Conservation (phyloP, 495 filamentous ascomycete species). For the Neurospora sp. region DNA sequence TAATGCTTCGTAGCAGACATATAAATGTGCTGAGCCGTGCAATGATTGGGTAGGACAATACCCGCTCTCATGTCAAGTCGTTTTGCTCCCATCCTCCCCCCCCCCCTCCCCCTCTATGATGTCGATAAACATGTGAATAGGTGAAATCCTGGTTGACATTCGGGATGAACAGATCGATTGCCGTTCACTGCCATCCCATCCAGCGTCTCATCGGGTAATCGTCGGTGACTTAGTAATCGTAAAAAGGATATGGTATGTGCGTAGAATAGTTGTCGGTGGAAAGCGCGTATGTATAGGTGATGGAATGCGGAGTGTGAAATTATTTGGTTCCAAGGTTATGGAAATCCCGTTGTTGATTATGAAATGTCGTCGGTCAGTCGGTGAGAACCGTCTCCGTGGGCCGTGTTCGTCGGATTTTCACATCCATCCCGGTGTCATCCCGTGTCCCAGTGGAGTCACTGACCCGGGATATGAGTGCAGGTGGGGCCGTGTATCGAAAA, state of each 20-base stretch:
- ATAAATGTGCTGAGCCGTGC: neutral
- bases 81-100: neutral
- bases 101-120: neutral
- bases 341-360: neutral
- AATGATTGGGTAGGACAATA: neutral
- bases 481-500: neutral
- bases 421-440: neutral
- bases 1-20: neutral
- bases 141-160: neutral
- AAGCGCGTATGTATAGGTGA: neutral
- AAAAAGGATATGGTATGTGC: neutral
- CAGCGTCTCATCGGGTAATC: neutral
- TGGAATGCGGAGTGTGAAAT: neutral
- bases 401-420: neutral
- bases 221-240: neutral
- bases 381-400: neutral
- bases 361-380: neutral
- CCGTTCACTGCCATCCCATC: neutral
- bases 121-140: neutral
- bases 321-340: neutral
- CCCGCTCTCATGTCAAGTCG: neutral
- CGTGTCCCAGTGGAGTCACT: neutral
- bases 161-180: neutral
- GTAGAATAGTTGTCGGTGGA: neutral
- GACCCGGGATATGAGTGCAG: neutral